phyloP scores from a whole-genome alignment of 352 stramenopile genomes.

The Plasmopara muralis region DNA sequence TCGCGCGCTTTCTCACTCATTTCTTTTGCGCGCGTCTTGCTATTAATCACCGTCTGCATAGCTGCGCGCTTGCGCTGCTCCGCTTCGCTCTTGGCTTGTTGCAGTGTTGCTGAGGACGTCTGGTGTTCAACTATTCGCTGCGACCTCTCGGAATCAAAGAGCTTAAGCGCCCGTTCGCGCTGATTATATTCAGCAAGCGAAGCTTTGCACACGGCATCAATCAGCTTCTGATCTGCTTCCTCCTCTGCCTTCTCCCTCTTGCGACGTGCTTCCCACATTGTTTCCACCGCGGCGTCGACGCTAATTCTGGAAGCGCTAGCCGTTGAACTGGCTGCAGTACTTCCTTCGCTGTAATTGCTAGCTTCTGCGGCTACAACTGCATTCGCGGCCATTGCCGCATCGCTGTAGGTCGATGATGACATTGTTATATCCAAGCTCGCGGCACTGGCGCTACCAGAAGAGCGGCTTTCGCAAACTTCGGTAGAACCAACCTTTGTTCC shows the following conservation, averaged over 20 bases:
- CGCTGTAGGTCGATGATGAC: slow-evolving; percentile 11
- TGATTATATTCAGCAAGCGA: slow-evolving; percentile 73
- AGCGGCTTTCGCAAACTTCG: background rate
- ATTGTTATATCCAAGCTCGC: slow-evolving; percentile 3
- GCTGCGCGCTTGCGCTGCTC: slow-evolving; percentile 57
- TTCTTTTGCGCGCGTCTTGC: slow-evolving; percentile 49
- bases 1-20: slow-evolving; percentile 58
- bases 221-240: slow-evolving; percentile 60
- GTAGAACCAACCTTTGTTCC: slow-evolving; percentile 3
- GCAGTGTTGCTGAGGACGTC: slow-evolving; percentile 30
- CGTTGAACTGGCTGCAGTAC: slow-evolving; percentile 14
- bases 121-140: slow-evolving; percentile 26
- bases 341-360: slow-evolving; percentile 4
- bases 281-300: slow-evolving; percentile 31
- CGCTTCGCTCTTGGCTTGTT: slow-evolving; percentile 34
- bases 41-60: slow-evolving; percentile 72
- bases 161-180: slow-evolving; percentile 48
- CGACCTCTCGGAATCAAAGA: slow-evolving; percentile 39
- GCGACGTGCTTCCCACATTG: slow-evolving; percentile 60
- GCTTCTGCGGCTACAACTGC: slow-evolving; percentile 12
- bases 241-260: slow-evolving; percentile 44
- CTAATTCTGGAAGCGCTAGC: slow-evolving; percentile 20
- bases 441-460: slow-evolving; percentile 12
- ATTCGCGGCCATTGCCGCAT: slow-evolving; percentile 17
- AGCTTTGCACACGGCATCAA: slow-evolving; percentile 71